Evolutionary conservation across 2,329 filamentous ascomycete genomes (phyloP), one percentile per base, ranked within the genome.

Genomic region (Decorospora gaudefroyi): DNA sequence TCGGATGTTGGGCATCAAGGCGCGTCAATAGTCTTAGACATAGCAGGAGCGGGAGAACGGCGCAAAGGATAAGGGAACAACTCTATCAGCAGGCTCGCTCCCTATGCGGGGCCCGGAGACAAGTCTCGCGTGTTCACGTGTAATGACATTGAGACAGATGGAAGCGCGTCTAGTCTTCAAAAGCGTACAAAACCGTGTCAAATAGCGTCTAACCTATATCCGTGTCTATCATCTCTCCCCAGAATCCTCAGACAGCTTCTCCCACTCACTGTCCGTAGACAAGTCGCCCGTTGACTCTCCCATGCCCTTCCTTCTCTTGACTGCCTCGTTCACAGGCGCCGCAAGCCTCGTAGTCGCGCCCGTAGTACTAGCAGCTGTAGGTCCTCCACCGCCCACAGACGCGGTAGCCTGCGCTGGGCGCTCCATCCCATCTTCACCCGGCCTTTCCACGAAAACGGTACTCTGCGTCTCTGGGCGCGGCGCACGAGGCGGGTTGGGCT

Each of bases 251-350:
- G 87, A 87, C 15, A 97, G 87, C 77, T 93, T 95, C 76, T 96
- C 92, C 92, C 92, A 97, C 73, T 97, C 92, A 64, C 92, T 92
- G 74, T 97, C 92, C 4, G 91, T 96, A 72, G 90, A 92, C 50
- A 78, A 63, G 53, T 82, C 79, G 8, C 77, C 78, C 7, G 65
- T 77, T 39, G 77, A 77, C 42, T 76, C 77, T 8, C 73, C 69
- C 42, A 72, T 59, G 51, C 53, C 74, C 59, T 62, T 69, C 46
- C 74, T 70, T 64, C 76, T 76, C 65, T 72, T 73, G 50, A 76
- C 21, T 31, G 71, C 72, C 21, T 69, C 67, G 23, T 70, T 62
- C 17, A 54, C 57, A 12, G 57, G 38, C 15, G 65, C 64, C 21
- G 55, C 62, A 25, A 70, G 55, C 15, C 55, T 57, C 18, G 65